Conservation (phyloP, 179 eudicot species). For the Silene noctiflora region DNA sequence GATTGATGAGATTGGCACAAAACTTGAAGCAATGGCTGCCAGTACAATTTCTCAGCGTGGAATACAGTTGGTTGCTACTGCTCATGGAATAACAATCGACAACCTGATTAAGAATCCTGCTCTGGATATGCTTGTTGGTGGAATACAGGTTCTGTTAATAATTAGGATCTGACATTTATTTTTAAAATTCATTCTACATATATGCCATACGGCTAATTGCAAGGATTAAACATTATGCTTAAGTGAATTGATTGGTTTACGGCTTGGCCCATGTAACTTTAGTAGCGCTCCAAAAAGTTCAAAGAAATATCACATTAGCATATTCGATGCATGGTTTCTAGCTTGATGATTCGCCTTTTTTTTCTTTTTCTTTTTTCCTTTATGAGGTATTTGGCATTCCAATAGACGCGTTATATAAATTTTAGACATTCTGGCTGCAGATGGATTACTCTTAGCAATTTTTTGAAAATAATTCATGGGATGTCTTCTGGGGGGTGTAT, state of each 20-base stretch:
- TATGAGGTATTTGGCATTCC: neutral
- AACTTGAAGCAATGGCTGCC: constrained; percentile 97
- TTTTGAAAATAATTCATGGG: neutral
- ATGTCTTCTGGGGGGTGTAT: neutral
- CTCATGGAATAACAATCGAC: constrained; percentile 94
- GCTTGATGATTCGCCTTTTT: neutral
- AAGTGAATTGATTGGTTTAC: neutral
- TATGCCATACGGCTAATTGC: neutral
- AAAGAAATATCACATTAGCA: neutral
- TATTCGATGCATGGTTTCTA: neutral
- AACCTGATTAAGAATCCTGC: constrained; percentile 91
- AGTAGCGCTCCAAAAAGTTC: neutral
- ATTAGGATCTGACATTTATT: neutral
- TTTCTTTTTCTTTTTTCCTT: too few relatives aligned
- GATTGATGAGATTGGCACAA: constrained; percentile 97
- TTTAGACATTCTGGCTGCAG: neutral
- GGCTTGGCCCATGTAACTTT: neutral
- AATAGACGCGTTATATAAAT: neutral
- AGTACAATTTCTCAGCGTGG: constrained; percentile 98
- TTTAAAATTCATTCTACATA: neutral
- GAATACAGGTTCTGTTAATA: constrained; percentile 60
- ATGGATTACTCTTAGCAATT: neutral
- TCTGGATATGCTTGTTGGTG: constrained; percentile 97
- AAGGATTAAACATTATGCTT: neutral
- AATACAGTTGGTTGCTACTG: constrained; percentile 96